Evolutionary conservation across 2,329 filamentous ascomycete genomes (phyloP), one percentile per base, ranked within the genome.

Genomic region (Pseudogymnoascus sp.): DNA sequence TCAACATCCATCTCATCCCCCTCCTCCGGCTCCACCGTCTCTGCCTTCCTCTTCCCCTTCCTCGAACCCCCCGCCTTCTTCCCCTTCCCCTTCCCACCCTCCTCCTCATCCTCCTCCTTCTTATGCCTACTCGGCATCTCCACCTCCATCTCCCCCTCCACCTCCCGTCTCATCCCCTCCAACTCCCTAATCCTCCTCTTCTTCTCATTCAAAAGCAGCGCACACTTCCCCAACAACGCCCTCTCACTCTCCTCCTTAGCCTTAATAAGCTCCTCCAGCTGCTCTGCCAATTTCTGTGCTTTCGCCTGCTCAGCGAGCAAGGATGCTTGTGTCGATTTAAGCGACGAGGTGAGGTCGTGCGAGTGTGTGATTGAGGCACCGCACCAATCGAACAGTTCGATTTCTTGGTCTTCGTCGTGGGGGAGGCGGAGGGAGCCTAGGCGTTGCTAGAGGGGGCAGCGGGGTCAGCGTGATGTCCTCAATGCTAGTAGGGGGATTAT

Each of bases 131-230:
- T 73, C 67, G 27, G 73, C 61, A 80, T 79, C 2, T 78, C 78
- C 27, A 75, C 72, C 9, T 59, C 73, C 55, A 7, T 21, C 15
- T n/a, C 51, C 12, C 48, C 48, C 4, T 15, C 25, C 10, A 21
- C 21, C 21, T 21, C 21, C 21, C 21, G 21, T 3, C 21, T 5
- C 25, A 91, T 74, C 17, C 82, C 80, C 68, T 89, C 85, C 74
- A 91, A 88, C 68, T 91, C 83, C 44, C 89, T 77, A 59, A 92
- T 92, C 74, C 90, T 92, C 60, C 87, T 77, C 74, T 92, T 92
- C 77, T 93, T 93, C 72, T 88, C 84, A 68, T 92, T 92, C 1
- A 92, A 76, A 2, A 93, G 77, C 62, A 83, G 78, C 61, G 84
- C 81, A 68, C 91, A 91, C 71, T 90, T 91, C 64, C 83, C 81